Conservation (phyloP, 2,329 filamentous ascomycete genomes). For the Colletotrichum noveboracense region DNA sequence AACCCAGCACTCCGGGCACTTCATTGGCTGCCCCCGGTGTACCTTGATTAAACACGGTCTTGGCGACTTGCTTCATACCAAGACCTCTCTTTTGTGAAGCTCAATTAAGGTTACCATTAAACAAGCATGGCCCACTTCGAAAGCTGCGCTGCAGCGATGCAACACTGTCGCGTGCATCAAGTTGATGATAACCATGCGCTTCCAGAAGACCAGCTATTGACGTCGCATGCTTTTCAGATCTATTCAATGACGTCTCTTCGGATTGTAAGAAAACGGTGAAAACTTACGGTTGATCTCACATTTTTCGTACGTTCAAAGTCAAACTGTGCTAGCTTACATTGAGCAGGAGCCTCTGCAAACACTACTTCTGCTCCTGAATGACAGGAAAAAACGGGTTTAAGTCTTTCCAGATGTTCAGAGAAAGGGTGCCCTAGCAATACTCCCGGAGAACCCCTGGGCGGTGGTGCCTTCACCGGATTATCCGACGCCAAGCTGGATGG, state of each 20-base stretch:
- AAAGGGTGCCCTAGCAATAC: not conserved
- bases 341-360: not conserved
- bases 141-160: not conserved
- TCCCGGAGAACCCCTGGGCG: not conserved
- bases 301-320: not conserved
- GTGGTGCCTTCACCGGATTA: not conserved
- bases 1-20: not conserved
- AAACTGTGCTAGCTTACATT: not conserved
- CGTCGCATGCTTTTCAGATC: not conserved
- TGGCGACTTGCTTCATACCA: not conserved
- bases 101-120: not conserved
- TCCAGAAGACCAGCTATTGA: not conserved
- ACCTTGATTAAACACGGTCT: not conserved
- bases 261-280: not conserved
- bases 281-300: not conserved
- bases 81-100: not conserved
- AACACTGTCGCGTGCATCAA: not conserved
- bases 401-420: not conserved
- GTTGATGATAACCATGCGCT: not conserved
- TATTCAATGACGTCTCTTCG: not conserved
- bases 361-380: not conserved
- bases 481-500: not conserved
- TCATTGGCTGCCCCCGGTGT: rapidly evolving
- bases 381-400: not conserved
- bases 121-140: not conserved